Evolutionary conservation across 2,329 filamentous ascomycete genomes (phyloP).

Genomic region (Colletotrichum graminicola): DNA sequence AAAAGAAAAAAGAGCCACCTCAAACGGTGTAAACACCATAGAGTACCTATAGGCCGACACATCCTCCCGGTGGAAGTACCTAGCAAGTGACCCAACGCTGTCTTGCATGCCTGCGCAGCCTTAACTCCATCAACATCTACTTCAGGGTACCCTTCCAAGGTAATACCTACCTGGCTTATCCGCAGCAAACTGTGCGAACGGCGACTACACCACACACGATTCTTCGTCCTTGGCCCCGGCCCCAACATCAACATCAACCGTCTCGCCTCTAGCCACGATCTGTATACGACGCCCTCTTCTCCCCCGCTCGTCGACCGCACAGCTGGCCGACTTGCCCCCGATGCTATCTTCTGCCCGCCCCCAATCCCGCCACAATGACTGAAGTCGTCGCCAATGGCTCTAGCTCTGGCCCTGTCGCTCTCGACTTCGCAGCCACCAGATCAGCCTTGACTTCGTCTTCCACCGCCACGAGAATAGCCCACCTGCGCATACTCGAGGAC

Average conservation of each 20-base stretch:
- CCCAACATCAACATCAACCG: not conserved
- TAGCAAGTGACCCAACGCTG: not conserved
- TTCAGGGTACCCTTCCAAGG: slow-evolving; percentile 13
- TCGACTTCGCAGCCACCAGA: slow-evolving; percentile 65
- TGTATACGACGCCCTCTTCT: slow-evolving; percentile 5
- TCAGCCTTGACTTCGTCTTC: slow-evolving; percentile 72
- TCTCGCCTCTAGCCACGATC: slow-evolving; percentile 1
- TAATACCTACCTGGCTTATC: not conserved
- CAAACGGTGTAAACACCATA: too few relatives aligned
- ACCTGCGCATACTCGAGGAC: slow-evolving; percentile 69
- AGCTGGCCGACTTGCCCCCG: slow-evolving; percentile 36
- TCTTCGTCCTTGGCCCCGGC: not conserved
- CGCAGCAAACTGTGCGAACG: slow-evolving; percentile 25
- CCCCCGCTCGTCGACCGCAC: slow-evolving; percentile 29
- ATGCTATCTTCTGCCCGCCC: slow-evolving; percentile 37
- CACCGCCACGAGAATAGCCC: slow-evolving; percentile 66
- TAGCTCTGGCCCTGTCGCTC: slow-evolving; percentile 51
- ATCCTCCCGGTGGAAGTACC: not conserved
- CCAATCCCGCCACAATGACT: slow-evolving; percentile 59
- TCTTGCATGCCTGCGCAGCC: not conserved
- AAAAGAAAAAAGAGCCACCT: not conserved
- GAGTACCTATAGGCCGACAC: too few relatives aligned
- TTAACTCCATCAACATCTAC: slow-evolving; percentile 5
- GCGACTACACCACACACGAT: slow-evolving; percentile 3
- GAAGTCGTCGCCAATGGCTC: slow-evolving; percentile 58